phyloP scores from a whole-genome alignment of 306 rosid species.

The Hippophae gyantsensis region DNA sequence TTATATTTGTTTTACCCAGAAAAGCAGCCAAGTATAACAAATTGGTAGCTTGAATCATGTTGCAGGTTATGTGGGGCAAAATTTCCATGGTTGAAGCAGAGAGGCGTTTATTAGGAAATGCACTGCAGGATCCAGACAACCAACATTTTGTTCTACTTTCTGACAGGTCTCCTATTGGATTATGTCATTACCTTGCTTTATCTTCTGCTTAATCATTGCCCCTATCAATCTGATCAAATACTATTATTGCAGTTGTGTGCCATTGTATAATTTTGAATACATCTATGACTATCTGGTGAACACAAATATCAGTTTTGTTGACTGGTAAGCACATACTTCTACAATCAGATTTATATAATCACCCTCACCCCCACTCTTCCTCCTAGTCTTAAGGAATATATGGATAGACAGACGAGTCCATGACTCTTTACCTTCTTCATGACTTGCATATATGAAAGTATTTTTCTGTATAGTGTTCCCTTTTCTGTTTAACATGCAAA shows the following conservation, averaged over 20 bases:
- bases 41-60: conserved; percentile 16
- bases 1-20: no score
- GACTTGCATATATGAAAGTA: no score
- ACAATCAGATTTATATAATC: no score
- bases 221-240: conserved; percentile 19
- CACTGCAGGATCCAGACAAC: conserved; percentile 83
- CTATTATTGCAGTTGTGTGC: conserved; percentile 79
- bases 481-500: no score
- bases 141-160: conserved; percentile 93
- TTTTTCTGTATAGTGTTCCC: no score
- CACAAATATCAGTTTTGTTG: conserved; percentile 88
- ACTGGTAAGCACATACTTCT: conserved; percentile 45
- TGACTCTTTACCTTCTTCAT: no score
- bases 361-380: no score
- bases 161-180: conserved; percentile 53
- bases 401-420: no score
- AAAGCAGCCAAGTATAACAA: not conserved
- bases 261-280: conserved; percentile 69
- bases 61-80: conserved; percentile 96
- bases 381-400: no score
- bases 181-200: conserved; percentile 3
- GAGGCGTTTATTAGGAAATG: conserved; percentile 74
- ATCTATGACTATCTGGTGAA: conserved; percentile 66
- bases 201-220: no score
- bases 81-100: conserved; percentile 99